Conservation (phyloP, 2,329 filamentous ascomycete species). For the Cordyceps javanica region DNA sequence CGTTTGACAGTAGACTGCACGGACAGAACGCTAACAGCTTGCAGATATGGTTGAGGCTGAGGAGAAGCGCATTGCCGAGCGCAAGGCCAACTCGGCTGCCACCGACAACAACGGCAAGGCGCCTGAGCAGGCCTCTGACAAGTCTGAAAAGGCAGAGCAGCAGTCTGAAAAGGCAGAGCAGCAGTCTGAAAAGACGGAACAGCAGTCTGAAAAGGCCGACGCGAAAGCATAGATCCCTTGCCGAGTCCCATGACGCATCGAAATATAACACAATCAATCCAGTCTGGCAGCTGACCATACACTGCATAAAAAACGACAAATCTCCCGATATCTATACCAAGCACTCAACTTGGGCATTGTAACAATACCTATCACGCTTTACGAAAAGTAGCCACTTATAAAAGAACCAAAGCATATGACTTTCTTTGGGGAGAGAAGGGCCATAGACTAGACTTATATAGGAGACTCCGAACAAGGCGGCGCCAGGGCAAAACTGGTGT, state of each 20-base stretch:
- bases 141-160: background rate
- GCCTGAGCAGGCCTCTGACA: background rate
- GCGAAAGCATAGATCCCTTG: background rate
- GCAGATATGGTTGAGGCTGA: slow-evolving; percentile 78
- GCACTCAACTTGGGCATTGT: background rate
- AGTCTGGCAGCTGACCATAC: background rate
- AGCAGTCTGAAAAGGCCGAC: background rate
- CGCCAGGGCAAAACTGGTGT: background rate
- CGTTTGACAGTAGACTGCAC: no score
- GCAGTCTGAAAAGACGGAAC: no score
- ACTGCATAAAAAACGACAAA: slow-evolving; percentile 1
- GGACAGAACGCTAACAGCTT: background rate
- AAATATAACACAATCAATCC: background rate
- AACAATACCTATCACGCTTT: background rate
- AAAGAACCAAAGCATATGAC: background rate
- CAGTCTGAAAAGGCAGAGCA: no score
- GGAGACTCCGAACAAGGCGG: background rate
- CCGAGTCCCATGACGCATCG: background rate
- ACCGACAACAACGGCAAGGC: background rate
- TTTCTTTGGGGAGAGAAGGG: background rate
- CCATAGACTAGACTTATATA: background rate
- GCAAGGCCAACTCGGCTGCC: slow-evolving; percentile 22
- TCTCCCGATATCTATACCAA: background rate
- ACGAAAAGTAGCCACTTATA: background rate
- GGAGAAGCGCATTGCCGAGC: slow-evolving; percentile 52